Evolutionary conservation across 306 rosid species (phyloP).

Genomic region (Gillenia trifoliata): DNA sequence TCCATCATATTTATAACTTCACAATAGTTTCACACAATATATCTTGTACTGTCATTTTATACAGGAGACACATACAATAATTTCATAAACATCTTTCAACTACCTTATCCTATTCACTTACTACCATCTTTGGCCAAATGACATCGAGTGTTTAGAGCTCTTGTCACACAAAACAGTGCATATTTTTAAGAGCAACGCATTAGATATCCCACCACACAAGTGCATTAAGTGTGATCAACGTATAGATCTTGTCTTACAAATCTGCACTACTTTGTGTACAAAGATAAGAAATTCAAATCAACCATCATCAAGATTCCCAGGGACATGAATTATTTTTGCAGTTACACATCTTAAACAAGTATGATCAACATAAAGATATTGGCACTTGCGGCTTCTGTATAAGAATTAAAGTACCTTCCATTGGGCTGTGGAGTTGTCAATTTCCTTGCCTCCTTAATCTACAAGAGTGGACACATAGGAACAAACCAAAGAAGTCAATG

Average conservation of each 20-base stretch:
- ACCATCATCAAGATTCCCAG: background rate
- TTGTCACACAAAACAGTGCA: background rate
- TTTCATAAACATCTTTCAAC: background rate
- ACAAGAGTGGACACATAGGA: too few relatives aligned
- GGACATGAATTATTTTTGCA: background rate
- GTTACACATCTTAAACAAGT: background rate
- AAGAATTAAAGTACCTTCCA: conserved; percentile 52
- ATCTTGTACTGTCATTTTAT: background rate
- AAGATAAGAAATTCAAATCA: background rate
- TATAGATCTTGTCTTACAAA: background rate
- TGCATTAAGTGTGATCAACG: background rate
- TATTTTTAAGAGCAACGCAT: background rate
- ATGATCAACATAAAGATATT: background rate
- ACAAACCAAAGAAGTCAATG: background rate
- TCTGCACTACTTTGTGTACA: background rate
- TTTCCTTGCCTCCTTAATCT: conserved; percentile 68
- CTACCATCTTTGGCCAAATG: background rate
- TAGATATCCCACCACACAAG: too few relatives aligned
- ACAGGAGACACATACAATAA: background rate
- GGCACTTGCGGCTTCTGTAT: background rate
- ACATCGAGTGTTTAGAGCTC: background rate
- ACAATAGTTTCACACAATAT: background rate
- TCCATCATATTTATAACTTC: background rate
- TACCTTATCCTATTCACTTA: background rate
- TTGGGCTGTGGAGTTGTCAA: conserved; percentile 27